phyloP scores from a whole-genome alignment of 2,329 filamentous ascomycete genomes.

The Colletotrichum horii region DNA sequence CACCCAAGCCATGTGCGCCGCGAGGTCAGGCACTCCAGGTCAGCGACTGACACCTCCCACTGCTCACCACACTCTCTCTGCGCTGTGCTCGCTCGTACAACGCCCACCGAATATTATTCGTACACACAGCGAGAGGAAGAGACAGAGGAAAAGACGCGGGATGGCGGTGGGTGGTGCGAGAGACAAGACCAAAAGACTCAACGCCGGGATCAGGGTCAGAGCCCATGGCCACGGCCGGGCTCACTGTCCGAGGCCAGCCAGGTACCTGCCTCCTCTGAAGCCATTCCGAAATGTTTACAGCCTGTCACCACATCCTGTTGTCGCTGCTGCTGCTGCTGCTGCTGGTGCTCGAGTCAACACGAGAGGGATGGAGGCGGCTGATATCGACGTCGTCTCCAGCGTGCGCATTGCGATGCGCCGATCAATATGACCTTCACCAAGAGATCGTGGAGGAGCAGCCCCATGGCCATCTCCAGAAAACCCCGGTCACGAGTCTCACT shows the following conservation, averaged over 20 bases:
- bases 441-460: background rate
- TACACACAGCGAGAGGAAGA: background rate
- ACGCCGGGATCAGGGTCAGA: slow-evolving; percentile 14
- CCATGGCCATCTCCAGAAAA: background rate
- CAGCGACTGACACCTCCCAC: background rate
- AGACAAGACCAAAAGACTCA: slow-evolving; percentile 10
- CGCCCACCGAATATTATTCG: background rate
- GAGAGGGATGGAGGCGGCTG: background rate
- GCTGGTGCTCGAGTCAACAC: background rate
- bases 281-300: background rate
- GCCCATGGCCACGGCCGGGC: background rate
- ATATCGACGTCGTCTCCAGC: background rate
- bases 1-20: background rate
- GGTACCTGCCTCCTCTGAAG: background rate
- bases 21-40: background rate
- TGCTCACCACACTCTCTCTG: background rate
- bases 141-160: background rate
- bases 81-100: background rate
- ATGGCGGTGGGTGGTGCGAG: background rate
- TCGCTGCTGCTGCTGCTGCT: background rate
- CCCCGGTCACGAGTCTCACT: slow-evolving; percentile 13
- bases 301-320: background rate
- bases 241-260: background rate
- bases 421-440: background rate
- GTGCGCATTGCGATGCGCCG: background rate